phyloP scores from a whole-genome alignment of 164 flowering plant species.

The Aristolochia fimbriata region DNA sequence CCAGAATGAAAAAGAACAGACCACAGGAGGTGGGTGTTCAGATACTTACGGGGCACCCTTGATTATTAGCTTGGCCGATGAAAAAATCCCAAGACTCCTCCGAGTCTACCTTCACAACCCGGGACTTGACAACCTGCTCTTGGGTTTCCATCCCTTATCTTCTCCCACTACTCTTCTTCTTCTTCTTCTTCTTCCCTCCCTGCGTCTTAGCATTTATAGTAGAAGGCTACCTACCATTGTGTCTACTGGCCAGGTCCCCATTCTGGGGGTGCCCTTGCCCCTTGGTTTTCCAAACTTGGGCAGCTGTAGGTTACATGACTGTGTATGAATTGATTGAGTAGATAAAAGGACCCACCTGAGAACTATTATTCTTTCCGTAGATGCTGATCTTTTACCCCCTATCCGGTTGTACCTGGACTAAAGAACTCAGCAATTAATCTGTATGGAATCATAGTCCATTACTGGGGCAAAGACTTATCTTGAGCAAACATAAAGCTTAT shows the following conservation, averaged over 20 bases:
- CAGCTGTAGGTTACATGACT: no score
- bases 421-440: no score
- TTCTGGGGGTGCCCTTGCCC: conserved; percentile 1
- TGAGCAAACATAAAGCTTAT: no score
- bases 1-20: not conserved
- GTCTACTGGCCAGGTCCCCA: not conserved
- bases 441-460: no score
- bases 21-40: no score
- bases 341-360: no score
- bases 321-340: no score
- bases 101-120: conserved; percentile 48
- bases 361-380: no score
- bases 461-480: no score
- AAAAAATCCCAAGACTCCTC: conserved; percentile 43
- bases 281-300: not conserved
- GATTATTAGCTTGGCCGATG: conserved; percentile 2
- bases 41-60: conserved; percentile 1
- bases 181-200: not conserved
- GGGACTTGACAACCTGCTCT: conserved; percentile 26
- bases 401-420: no score
- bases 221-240: not conserved
- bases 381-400: no score
- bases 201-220: no score
- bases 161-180: not conserved
- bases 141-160: conserved; percentile 22